Percentiles rank a stretch among this genome's conserved stretches.
Conservation (phyloP, 2,329 filamentous ascomycete genomes). For the Colletotrichum tamarilloi region DNA sequence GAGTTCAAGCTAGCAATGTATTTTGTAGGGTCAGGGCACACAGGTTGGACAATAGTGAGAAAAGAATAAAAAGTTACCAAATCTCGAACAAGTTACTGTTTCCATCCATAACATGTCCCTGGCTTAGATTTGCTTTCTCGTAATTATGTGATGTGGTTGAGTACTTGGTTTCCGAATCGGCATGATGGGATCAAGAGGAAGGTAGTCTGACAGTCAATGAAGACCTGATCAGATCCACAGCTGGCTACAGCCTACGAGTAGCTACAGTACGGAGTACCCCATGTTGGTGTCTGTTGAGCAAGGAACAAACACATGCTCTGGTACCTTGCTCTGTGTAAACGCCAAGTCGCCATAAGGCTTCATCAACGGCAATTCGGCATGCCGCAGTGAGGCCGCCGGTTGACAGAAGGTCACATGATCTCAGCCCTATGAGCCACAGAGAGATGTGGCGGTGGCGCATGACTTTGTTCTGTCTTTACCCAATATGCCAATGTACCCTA, state of each 20-base stretch:
- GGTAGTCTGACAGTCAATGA: neutral
- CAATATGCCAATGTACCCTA: no score
- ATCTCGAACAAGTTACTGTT: neutral
- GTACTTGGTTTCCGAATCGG: neutral
- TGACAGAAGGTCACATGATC: conserved; percentile 17
- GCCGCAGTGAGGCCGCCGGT: neutral
- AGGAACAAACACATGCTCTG: neutral
- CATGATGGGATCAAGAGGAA: neutral
- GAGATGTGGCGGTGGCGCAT: neutral
- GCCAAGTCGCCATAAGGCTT: neutral
- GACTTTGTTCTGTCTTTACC: neutral
- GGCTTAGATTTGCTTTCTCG: neutral
- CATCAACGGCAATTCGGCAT: neutral
- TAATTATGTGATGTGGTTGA: neutral
- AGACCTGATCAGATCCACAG: neutral
- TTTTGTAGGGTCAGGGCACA: conserved; percentile 12
- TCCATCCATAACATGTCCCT: neutral
- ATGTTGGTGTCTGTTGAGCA: neutral
- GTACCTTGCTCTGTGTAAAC: neutral
- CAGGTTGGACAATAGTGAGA: neutral
- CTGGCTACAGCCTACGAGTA: no score
- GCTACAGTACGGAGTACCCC: neutral
- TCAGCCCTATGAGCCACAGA: conserved; percentile 28
- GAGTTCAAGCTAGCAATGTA: conserved; percentile 7
- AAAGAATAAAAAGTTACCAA: neutral